phyloP scores from a whole-genome alignment of 2,329 filamentous ascomycete species.

The Calonectria pseudoreteaudii region DNA sequence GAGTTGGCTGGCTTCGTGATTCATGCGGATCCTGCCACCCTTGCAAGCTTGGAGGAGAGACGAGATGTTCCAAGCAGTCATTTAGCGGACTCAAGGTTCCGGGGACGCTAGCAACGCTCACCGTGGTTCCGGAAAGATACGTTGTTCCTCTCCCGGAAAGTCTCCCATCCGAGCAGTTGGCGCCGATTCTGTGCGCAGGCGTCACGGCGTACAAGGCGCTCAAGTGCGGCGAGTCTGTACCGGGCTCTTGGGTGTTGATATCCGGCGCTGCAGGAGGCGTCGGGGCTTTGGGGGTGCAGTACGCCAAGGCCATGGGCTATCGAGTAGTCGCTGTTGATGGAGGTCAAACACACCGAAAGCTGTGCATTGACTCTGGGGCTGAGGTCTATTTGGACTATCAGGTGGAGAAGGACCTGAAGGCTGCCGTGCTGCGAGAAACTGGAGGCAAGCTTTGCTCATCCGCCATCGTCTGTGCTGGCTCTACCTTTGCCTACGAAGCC shows the following conservation, averaged over 20 bases:
- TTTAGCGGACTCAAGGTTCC: background rate
- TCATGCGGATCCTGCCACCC: conserved; percentile 7
- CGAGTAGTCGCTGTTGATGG: conserved; percentile 17
- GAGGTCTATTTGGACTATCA: conserved; percentile 17
- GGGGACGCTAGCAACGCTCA: conserved; percentile 10
- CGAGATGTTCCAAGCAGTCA: conserved; percentile 6
- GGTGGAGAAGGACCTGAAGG: background rate
- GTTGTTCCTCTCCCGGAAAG: conserved; percentile 2
- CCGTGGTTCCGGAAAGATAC: conserved; percentile 17
- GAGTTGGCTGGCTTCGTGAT: conserved; percentile 49
- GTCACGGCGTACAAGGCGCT: conserved; percentile 24
- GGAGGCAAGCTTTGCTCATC: background rate
- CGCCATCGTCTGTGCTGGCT: conserved; percentile 10
- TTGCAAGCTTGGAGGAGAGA: conserved; percentile 16
- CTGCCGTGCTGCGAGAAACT: background rate
- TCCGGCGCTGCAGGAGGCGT: conserved; percentile 21
- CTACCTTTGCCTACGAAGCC: conserved; percentile 6
- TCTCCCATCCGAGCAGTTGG: background rate
- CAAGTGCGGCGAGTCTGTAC: conserved; percentile 8
- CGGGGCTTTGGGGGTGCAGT: conserved; percentile 13
- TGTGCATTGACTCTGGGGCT: background rate
- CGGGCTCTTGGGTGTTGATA: conserved; percentile 16
- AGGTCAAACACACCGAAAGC: background rate
- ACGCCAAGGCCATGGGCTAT: conserved; percentile 24
- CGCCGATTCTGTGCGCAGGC: conserved; percentile 15